A percentile compares a stretch with the other conserved stretches of the same genome.
Evolutionary conservation across 2,329 filamentous ascomycete genomes (phyloP).

Genomic region (Cucurbitaria berberidis): DNA sequence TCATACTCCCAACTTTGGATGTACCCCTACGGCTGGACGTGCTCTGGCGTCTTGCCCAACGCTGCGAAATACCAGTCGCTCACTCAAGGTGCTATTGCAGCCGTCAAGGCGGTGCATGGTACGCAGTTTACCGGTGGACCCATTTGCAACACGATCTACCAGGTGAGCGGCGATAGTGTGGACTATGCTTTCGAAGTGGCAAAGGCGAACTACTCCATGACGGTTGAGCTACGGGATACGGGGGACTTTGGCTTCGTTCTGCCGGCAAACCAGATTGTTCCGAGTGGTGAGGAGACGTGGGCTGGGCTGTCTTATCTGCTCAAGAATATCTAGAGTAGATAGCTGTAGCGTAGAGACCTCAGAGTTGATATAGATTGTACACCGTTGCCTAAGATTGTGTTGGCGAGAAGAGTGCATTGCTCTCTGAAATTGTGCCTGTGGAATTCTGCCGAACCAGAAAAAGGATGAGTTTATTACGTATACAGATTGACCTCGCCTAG

Average conservation of each 20-base stretch:
- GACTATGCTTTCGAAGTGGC: slow-evolving; percentile 55
- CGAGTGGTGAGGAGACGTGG: slow-evolving; percentile 56
- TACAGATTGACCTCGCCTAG: too few relatives aligned
- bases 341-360: too few relatives aligned
- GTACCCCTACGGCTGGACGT: slow-evolving; percentile 66
- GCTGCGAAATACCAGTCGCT: slow-evolving; percentile 58
- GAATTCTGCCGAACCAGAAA: too few relatives aligned
- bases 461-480: too few relatives aligned
- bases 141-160: slow-evolving; percentile 67
- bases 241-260: slow-evolving; percentile 58
- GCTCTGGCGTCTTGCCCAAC: slow-evolving; percentile 55
- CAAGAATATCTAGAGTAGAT: slow-evolving; percentile 42
- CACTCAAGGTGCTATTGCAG: slow-evolving; percentile 56
- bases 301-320: slow-evolving; percentile 48
- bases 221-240: slow-evolving; percentile 58
- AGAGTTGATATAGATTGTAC: too few relatives aligned
- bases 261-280: slow-evolving; percentile 57
- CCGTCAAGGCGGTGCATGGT: slow-evolving; percentile 63
- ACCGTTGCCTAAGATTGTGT: too few relatives aligned
- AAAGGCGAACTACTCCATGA: slow-evolving; percentile 54
- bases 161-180: slow-evolving; percentile 56
- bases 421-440: too few relatives aligned
- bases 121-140: slow-evolving; percentile 53
- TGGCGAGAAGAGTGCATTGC: too few relatives aligned
- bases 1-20: slow-evolving; percentile 59